Evolutionary conservation across 306 rosid species (phyloP).

Genomic region (Notholithocarpus densiflorus): DNA sequence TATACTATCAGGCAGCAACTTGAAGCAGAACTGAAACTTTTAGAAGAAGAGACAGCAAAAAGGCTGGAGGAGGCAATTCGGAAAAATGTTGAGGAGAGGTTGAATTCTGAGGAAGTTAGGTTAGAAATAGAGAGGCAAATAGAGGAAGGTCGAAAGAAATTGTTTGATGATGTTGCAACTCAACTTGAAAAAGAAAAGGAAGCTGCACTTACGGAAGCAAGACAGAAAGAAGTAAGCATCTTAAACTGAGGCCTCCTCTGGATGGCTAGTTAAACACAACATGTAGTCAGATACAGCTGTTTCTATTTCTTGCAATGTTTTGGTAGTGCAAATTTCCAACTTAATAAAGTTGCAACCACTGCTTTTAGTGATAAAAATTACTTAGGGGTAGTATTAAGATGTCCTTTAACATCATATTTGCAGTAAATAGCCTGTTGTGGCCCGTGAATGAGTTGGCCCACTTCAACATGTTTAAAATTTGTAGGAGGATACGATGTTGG

Average conservation of each 20-base stretch:
- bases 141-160: constrained; percentile 70
- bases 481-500: neutral
- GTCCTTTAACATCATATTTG: neutral
- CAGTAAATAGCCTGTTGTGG: neutral
- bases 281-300: neutral
- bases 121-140: constrained; percentile 58
- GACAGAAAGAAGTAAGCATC: constrained; percentile 74
- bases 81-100: constrained; percentile 68
- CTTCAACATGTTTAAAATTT: neutral
- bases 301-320: neutral
- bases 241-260: neutral
- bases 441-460: neutral
- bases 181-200: constrained; percentile 90
- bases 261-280: neutral
- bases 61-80: constrained; percentile 79
- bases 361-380: neutral
- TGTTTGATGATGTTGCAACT: constrained; percentile 67
- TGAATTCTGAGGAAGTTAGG: constrained; percentile 61
- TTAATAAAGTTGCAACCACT: neutral
- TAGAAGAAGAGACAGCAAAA: constrained; percentile 80
- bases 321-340: neutral
- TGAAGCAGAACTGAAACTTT: constrained; percentile 63
- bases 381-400: neutral
- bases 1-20: constrained; percentile 54
- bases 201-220: constrained; percentile 76